Evolutionary conservation across 768 basidiomycete species (phyloP), one percentile per base, ranked within the genome.

Genomic region (Calocybe cyanea): DNA sequence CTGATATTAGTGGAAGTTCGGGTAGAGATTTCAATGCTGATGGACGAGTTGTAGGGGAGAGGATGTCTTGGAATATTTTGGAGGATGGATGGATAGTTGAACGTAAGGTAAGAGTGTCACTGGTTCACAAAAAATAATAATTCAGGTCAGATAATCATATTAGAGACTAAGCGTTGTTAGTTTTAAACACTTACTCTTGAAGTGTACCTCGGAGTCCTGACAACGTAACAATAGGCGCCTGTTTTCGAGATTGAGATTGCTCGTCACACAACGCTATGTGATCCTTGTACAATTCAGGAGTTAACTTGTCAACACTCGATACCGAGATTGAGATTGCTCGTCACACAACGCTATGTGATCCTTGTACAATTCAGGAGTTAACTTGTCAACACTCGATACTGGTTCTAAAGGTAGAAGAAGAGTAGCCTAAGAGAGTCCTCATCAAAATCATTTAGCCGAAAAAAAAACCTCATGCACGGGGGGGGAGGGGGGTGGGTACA

Each of bases 301-400:
- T 86, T 41, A 92, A 72, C 39, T 70, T 70, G 14, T 80, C 76
- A 15, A 76, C 69, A 20, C 72, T 61, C 2, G 76, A 68, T 5
- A 68, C 59, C n/a, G n/a, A n/a, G n/a, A n/a, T n/a, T n/a, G n/a
- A n/a, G n/a, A 67, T 13, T 71, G 58, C 1, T 69, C 70, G 41
- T 87, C 80, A 54, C 75, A 81, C 24, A 92, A 72, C 23, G 80
- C 68, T 45, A 95, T 63, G 60, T 99, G 95, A 57, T 96, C 92
- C 58, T 79, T 81, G 23, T 96, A 68, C 46, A 93, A 82, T 2
- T 91, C 85, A 0, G 81, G 65, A 0, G 85, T 86, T 41, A 92
- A 72, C 39, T 70, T 70, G 14, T 80, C 76, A 15, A 76, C 69
- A 20, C 72, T 61, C 2, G 76, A 68, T 5, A 68, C 59, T 36